Conservation (phyloP, 345 rosid genomes). For the Boechera stricta region DNA sequence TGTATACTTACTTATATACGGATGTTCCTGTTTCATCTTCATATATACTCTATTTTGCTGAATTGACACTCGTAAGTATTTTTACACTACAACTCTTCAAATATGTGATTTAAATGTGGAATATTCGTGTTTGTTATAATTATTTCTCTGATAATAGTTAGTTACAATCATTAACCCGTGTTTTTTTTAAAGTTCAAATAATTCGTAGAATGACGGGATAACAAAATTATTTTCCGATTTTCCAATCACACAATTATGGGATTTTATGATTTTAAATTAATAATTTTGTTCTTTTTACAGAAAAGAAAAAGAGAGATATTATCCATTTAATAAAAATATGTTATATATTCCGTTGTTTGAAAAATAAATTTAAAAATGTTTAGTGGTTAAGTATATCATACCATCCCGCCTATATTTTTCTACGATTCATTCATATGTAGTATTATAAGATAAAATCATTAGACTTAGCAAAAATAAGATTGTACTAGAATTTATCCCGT, state of each 20-base stretch:
- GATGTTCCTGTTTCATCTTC: slow-evolving; percentile 12
- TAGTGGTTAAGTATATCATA: background rate
- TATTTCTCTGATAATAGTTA: background rate
- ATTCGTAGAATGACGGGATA: background rate
- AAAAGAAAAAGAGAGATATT: background rate
- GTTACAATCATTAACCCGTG: background rate
- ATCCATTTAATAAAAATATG: background rate
- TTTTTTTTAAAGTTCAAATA: background rate
- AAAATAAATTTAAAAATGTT: too few species aligned
- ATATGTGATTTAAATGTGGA: background rate
- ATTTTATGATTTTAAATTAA: background rate
- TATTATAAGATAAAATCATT: background rate
- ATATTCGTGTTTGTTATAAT: background rate
- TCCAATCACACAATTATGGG: too few species aligned
- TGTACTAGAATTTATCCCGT: background rate
- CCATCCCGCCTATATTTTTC: background rate
- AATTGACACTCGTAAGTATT: background rate
- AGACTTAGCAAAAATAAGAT: background rate
- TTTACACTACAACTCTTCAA: background rate
- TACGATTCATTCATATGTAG: background rate
- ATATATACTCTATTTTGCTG: background rate
- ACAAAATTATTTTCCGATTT: background rate
- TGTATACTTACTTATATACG: background rate
- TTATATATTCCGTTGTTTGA: background rate
- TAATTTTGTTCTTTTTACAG: background rate